Percentiles rank a stretch among this genome's conserved stretches.
These are phyloP conservation scores for Hyphochytrium catenoides DNA, from an alignment of 352 stramenopile species.

Conservation along the genomic window DNA sequence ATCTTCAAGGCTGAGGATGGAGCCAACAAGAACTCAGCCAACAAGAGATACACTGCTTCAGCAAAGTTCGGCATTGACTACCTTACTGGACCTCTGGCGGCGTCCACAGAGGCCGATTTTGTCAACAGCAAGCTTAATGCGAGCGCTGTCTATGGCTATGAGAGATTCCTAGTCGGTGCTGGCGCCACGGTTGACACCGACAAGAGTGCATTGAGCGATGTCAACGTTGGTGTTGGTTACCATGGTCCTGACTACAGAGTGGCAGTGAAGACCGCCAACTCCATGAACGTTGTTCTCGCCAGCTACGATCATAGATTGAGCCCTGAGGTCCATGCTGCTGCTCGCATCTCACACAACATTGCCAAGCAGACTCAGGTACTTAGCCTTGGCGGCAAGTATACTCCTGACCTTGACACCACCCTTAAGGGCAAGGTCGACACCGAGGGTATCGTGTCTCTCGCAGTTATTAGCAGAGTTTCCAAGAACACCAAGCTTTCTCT, in stretches of 20 bases:
- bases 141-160: constrained; percentile 17
- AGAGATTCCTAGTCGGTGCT: constrained; percentile 29
- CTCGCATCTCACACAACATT: constrained; percentile 50
- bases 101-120: constrained; percentile 45
- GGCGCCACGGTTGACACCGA: constrained; percentile 35
- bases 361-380: constrained; percentile 50
- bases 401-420: constrained; percentile 37
- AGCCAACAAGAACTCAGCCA: constrained; percentile 32
- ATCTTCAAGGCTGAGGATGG: constrained; percentile 56
- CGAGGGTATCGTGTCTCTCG: constrained; percentile 41
- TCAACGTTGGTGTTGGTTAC: constrained; percentile 44
- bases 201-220: constrained; percentile 43
- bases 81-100: constrained; percentile 37
- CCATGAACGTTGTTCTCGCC: constrained; percentile 36
- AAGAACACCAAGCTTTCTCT: constrained; percentile 39
- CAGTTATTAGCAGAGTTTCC: constrained; percentile 43
- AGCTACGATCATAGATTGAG: constrained; percentile 58
- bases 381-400: constrained; percentile 41
- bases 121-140: constrained; percentile 34
- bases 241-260: constrained; percentile 35
- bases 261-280: constrained; percentile 47
- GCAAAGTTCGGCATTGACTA: constrained; percentile 45
- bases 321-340: constrained; percentile 39
- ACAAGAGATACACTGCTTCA: constrained; percentile 36
- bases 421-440: constrained; percentile 56